These are phyloP conservation scores for Rhizoctonia solani DNA, from an alignment of 1,284 basidiomycete species.

Conservation along the genomic window DNA sequence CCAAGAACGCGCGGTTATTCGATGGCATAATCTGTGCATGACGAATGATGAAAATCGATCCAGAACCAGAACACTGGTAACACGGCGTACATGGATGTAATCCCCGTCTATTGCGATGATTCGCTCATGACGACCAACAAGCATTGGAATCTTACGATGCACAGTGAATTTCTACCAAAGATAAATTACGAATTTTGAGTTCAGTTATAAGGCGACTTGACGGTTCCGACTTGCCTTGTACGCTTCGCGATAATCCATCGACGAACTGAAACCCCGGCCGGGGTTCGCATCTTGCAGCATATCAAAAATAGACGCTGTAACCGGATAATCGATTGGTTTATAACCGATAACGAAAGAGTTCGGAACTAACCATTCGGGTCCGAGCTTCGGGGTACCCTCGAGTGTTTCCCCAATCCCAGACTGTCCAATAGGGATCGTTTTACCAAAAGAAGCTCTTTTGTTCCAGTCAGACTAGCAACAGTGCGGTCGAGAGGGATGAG, in stretches of 20 bases:
- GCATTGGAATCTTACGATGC: constrained; percentile 93
- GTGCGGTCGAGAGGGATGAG: constrained; percentile 94
- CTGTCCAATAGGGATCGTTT: constrained; percentile 75
- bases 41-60: constrained; percentile 39
- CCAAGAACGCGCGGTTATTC: constrained; percentile 80
- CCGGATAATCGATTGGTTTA: constrained; percentile 11
- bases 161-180: constrained; percentile 80
- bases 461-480: constrained; percentile 88
- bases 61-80: constrained; percentile 36
- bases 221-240: constrained; percentile 68
- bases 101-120: constrained; percentile 93
- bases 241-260: constrained; percentile 47
- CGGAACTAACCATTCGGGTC: constrained; percentile 82
- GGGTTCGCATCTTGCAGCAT: constrained; percentile 59
- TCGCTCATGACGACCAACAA: constrained; percentile 87
- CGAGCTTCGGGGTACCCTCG: constrained; percentile 58
- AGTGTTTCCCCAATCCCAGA: constrained; percentile 61
- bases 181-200: background rate
- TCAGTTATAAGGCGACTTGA: background rate
- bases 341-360: background rate
- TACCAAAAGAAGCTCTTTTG: constrained; percentile 82
- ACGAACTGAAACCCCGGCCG: constrained; percentile 30
- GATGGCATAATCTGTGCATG: constrained; percentile 80
- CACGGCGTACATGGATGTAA: constrained; percentile 78
- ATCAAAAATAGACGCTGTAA: constrained; percentile 89